Evolutionary conservation across 2,329 filamentous ascomycete genomes (phyloP).

Genomic region (Colletotrichum sp.): DNA sequence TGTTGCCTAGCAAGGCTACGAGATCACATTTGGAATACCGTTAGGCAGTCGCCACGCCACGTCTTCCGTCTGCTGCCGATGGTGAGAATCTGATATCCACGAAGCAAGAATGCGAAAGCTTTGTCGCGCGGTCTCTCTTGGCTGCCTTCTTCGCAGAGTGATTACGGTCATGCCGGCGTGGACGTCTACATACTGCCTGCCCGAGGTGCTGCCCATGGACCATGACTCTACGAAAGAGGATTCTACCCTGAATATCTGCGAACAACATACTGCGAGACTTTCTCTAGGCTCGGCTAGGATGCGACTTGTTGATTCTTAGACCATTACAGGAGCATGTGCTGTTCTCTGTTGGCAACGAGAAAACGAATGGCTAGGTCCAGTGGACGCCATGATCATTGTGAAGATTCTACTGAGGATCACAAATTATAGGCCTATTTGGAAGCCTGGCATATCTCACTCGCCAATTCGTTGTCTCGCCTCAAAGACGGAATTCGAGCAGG

Average conservation of each 20-base stretch:
- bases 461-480: not conserved
- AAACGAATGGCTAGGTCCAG: not conserved
- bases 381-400: not conserved
- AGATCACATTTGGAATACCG: not conserved
- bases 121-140: not conserved
- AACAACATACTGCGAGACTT: not conserved
- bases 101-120: too few species aligned
- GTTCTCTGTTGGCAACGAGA: not conserved
- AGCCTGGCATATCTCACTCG: not conserved
- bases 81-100: not conserved
- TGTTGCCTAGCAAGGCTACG: not conserved
- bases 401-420: not conserved
- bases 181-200: not conserved
- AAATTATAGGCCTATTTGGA: not conserved
- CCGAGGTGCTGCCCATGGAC: not conserved
- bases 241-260: not conserved
- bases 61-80: not conserved
- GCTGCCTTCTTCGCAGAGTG: not conserved
- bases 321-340: not conserved
- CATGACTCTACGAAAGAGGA: not conserved
- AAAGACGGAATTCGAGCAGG: not conserved
- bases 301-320: not conserved
- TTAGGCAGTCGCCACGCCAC: not conserved
- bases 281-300: not conserved
- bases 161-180: not conserved